A percentile compares a stretch with the other conserved stretches of the same genome.
phyloP scores from a whole-genome alignment of 495 filamentous ascomycete species.

The Neurospora terricola region DNA sequence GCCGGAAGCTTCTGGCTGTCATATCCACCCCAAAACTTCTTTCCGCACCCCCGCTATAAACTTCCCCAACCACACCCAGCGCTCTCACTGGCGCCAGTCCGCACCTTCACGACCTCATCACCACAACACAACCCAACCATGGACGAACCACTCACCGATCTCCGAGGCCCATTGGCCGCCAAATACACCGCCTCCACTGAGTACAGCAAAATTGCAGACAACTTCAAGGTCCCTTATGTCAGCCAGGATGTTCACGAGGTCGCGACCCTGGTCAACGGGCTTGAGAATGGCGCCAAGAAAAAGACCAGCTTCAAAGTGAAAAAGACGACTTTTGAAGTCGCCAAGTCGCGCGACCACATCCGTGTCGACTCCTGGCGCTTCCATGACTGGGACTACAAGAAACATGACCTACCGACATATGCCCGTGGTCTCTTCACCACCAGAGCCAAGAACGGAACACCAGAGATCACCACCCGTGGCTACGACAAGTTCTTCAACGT shows the following conservation, averaged over 20 bases:
- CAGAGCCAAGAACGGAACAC: conserved; percentile 44
- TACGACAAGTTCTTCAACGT: conserved; percentile 99
- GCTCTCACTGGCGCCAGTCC: not conserved
- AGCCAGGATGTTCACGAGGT: conserved; percentile 57
- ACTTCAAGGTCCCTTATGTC: conserved; percentile 38
- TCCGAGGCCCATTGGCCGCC: conserved; percentile 4
- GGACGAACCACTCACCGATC: conserved; percentile 5
- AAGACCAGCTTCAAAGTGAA: conserved; percentile 52
- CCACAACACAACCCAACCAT: conserved; percentile 7
- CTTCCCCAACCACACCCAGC: not conserved
- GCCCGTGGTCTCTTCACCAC: conserved; percentile 89
- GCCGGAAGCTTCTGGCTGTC: not conserved
- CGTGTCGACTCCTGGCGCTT: conserved; percentile 86
- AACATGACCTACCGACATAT: conserved; percentile 70
- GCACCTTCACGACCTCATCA: conserved; percentile 5
- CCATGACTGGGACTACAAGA: conserved; percentile 92
- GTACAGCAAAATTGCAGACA: conserved; percentile 19
- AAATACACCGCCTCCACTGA: conserved; percentile 21
- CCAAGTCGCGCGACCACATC: conserved; percentile 43
- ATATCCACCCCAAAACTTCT: conserved; percentile 5
- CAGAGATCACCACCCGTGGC: conserved; percentile 75
- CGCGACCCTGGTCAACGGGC: conserved; percentile 41
- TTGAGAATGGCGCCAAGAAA: conserved; percentile 48
- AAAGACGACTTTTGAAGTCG: conserved; percentile 61
- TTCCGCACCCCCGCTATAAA: conserved; percentile 6